Conservation (phyloP, 805 yeast species). For the Clavispora carvajalis region DNA sequence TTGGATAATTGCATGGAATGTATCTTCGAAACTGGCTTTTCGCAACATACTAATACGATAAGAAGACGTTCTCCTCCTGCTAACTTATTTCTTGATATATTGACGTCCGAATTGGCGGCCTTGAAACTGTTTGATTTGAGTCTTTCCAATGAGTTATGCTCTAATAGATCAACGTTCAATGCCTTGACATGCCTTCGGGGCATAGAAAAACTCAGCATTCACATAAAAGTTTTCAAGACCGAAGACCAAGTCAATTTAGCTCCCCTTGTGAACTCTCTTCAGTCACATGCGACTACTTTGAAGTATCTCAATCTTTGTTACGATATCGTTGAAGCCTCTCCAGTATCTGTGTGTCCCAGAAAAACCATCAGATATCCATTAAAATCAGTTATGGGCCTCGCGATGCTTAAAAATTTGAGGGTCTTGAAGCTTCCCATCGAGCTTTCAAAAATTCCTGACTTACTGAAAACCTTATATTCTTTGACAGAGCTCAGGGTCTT, state of each 20-base stretch:
- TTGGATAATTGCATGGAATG: constrained; percentile 11
- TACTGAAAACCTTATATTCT: constrained; percentile 1
- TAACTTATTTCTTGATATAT: constrained; percentile 7
- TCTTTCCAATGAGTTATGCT: constrained; percentile 11
- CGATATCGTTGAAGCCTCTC: constrained; percentile 5
- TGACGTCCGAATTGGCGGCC: constrained; percentile 2
- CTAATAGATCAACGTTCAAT: constrained; percentile 5
- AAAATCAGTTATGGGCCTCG: constrained; percentile 6
- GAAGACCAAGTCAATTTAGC: constrained; percentile 6
- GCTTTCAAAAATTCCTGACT: constrained; percentile 5
- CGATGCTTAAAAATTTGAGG: constrained; percentile 2
- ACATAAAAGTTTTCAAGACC: constrained; percentile 6
- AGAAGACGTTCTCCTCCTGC: constrained; percentile 11
- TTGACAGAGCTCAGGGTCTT: constrained; percentile 3
- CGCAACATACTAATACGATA: constrained; percentile 1
- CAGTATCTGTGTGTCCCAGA: constrained; percentile 6
- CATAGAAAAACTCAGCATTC: constrained; percentile 7
- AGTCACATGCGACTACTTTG: constrained; percentile 7
- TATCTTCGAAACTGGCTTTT: constrained; percentile 1
- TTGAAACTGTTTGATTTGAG: constrained; percentile 9
- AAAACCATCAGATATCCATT: constrained; percentile 4
- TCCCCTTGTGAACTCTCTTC: constrained; percentile 8
- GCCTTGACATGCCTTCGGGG: constrained; percentile 3
- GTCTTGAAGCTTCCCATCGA: constrained; percentile 10
- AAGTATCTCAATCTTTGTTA: constrained; percentile 10